A percentile compares a stretch with the other conserved stretches of the same genome.
Conservation (phyloP, 2,329 filamentous ascomycete species). For the Ophiocordyceps robertsii region DNA sequence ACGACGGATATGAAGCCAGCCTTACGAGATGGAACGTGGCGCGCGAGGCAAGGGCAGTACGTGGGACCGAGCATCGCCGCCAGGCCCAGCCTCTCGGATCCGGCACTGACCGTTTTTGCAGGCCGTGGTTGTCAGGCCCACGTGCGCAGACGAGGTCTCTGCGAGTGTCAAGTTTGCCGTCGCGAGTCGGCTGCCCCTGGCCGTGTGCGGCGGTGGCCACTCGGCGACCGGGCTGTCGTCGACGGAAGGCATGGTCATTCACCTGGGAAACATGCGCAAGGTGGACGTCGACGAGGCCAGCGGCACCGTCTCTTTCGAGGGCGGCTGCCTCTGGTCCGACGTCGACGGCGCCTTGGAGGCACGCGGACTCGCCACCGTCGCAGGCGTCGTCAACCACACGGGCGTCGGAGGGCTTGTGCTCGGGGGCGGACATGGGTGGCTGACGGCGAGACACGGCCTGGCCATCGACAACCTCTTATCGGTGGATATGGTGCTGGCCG, state of each 20-base stretch:
- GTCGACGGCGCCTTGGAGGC: conserved; percentile 36
- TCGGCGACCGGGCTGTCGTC: conserved; percentile 34
- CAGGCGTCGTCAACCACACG: conserved; percentile 49
- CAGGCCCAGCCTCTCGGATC: no score
- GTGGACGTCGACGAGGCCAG: conserved; percentile 32
- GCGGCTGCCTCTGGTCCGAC: conserved; percentile 39
- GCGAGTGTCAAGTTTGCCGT: conserved; percentile 29
- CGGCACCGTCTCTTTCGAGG: conserved; percentile 32
- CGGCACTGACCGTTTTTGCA: no score
- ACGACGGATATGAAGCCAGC: no score
- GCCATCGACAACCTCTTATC: conserved; percentile 26
- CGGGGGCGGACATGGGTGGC: conserved; percentile 44
- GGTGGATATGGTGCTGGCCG: conserved; percentile 24
- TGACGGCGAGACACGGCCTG: conserved; percentile 40
- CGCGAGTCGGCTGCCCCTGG: conserved; percentile 31
- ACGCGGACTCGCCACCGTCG: conserved; percentile 42
- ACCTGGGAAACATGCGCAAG: conserved; percentile 34
- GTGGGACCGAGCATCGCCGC: no score
- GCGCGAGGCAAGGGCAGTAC: no score
- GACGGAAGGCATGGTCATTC: conserved; percentile 41
- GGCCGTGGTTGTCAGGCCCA: no score
- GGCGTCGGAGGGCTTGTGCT: conserved; percentile 46
- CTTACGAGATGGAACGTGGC: no score
- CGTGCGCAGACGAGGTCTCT: conserved; percentile 21
- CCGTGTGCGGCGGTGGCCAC: conserved; percentile 42